Evolutionary conservation across 805 yeast genomes (phyloP), one percentile per base, ranked within the genome.

Genomic region (Wickerhamiella sergipiensis): DNA sequence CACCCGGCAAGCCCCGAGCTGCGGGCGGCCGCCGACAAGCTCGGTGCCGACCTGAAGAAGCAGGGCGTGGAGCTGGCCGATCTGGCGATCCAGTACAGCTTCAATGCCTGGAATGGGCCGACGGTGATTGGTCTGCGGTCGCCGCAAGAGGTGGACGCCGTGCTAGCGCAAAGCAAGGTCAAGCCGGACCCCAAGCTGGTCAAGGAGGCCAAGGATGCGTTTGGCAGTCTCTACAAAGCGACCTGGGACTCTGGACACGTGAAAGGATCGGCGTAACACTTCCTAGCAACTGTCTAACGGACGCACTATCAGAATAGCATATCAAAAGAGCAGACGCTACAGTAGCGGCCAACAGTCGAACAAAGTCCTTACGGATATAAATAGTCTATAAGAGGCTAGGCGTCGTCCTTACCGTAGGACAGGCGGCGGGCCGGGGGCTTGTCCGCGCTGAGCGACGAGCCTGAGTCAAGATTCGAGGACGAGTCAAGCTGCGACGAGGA

Each of bases 121-220:
- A 79, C 89, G 1, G 92, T 89, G 2, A 67, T 89, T 46, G 97
- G 97, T 1, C 80, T 85, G 24, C 79, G 89, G 44, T 76, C 67
- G 24, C 62, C 81, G 2, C 65, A 61, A 4, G 96, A 89, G 61
- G 72, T 89, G 51, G 65, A 77, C 17, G 69, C 67, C 42, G 95
- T 95, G 0, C 65, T 83, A 13, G 60, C 61, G 0, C 80, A 78
- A 56, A 83, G 77, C 61, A 71, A 79, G 71, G 13, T 12, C 17
- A 60, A 60, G 13, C 79, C 79, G 12, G 60, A 67, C 10, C 12
- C 8, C n/a, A 8, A 17, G 9, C 57, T 58, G 3, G 40, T 43
- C 18, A 6, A 44, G 9, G 46, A 23, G 15, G 43, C 44, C 18
- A 3, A 21, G 31, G 31, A 46, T 9, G 55, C 50, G 1, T 54